Conservation (phyloP, 139 green algal genomes). For the Tetradesmus obliquus region DNA sequence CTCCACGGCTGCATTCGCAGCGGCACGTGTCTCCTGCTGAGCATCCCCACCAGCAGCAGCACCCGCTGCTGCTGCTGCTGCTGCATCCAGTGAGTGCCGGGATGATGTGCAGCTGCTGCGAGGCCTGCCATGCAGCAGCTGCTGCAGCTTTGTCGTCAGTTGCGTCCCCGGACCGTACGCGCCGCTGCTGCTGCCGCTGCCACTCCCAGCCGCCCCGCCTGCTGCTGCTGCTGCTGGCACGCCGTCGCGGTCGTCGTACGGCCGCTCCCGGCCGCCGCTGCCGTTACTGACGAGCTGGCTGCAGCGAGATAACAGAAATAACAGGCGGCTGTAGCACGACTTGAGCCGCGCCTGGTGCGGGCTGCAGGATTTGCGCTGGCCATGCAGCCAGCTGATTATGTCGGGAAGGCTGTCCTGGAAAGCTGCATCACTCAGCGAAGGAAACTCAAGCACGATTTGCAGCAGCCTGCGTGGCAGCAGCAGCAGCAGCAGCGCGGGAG, state of each 20-base stretch:
- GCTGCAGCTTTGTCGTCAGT: not conserved
- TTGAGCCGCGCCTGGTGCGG: conserved; percentile 16
- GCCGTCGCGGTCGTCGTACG: not conserved
- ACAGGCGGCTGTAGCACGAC: conserved; percentile 65
- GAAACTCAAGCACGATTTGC: not conserved
- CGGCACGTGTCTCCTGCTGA: not conserved
- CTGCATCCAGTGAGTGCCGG: not conserved
- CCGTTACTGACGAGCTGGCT: conserved; percentile 64
- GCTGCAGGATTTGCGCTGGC: conserved; percentile 10
- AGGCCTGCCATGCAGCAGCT: not conserved
- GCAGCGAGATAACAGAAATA: conserved; percentile 80
- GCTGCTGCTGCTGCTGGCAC: not conserved
- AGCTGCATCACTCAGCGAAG: not conserved
- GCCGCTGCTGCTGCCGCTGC: not conserved
- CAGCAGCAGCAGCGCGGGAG: not conserved
- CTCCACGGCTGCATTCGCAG: not conserved
- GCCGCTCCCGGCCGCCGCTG: not conserved
- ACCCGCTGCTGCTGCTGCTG: not conserved
- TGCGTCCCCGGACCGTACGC: not conserved
- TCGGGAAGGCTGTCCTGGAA: conserved; percentile 34
- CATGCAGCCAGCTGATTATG: conserved; percentile 21
- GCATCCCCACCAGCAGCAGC: not conserved
- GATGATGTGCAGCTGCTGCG: not conserved
- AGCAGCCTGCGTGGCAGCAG: conserved; percentile 29
- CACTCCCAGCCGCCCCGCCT: not conserved